These are phyloP conservation scores for Datura wrightii DNA, from an alignment of 257 asterid genomes.

Conservation along the genomic window DNA sequence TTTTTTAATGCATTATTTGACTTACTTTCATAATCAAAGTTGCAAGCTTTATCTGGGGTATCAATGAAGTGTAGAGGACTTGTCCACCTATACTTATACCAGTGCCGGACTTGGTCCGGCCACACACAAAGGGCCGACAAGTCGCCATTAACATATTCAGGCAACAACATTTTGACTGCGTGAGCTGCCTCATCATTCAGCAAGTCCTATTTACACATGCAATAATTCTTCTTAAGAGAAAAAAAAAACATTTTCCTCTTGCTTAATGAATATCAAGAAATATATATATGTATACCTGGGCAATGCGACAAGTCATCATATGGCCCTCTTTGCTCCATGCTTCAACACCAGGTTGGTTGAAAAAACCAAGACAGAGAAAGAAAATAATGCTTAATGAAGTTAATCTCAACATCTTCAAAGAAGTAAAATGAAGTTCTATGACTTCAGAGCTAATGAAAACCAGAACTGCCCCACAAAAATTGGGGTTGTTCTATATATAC, in stretches of 20 bases:
- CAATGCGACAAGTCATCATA: conserved; percentile 83
- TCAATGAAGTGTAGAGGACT: conserved; percentile 94
- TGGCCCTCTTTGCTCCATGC: conserved; percentile 98
- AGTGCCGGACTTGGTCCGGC: conserved; percentile 95
- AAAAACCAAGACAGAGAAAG: conserved; percentile 44
- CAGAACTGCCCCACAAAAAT: conserved; percentile 34
- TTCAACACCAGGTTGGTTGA: conserved; percentile 48
- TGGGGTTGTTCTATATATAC: conserved; percentile 38
- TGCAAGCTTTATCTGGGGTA: conserved; percentile 89
- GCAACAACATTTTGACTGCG: conserved; percentile 74
- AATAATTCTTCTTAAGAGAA: background rate
- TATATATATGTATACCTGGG: conserved; percentile 58
- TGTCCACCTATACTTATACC: conserved; percentile 88
- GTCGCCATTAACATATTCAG: conserved; percentile 72
- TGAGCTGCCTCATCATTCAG: conserved; percentile 67
- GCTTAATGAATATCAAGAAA: background rate
- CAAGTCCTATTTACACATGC: conserved; percentile 51
- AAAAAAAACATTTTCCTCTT: background rate
- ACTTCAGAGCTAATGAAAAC: background rate
- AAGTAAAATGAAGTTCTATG: background rate
- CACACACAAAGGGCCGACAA: conserved; percentile 81
- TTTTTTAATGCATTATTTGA: background rate
- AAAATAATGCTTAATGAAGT: conserved; percentile 38
- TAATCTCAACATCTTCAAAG: conserved; percentile 21
- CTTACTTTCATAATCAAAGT: conserved; percentile 71